Conservation (phyloP, 1,139 yeast species). For the Lodderomyces parapsilosis region DNA sequence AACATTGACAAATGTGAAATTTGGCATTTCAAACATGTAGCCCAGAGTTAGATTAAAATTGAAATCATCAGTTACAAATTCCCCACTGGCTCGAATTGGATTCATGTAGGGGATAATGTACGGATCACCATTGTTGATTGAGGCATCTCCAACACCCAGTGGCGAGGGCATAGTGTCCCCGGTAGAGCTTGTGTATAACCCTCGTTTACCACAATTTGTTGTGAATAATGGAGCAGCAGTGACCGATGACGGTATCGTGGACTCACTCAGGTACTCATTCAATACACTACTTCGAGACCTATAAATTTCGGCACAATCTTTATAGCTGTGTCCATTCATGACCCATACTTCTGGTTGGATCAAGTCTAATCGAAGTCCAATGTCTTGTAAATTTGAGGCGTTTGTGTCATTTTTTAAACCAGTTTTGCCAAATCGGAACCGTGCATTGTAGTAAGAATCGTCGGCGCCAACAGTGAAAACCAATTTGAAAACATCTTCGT, state of each 20-base stretch:
- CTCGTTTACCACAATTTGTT: conserved; percentile 30
- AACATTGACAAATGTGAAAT: conserved; percentile 31
- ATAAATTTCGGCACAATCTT: conserved; percentile 19
- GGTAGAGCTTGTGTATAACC: conserved; percentile 19
- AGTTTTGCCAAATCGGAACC: conserved; percentile 15
- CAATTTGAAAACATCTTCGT: conserved; percentile 19
- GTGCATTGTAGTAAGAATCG: conserved; percentile 18
- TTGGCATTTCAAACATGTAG: conserved; percentile 15
- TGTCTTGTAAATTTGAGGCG: conserved; percentile 5
- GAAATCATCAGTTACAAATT: conserved; percentile 24
- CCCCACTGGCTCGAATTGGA: conserved; percentile 27
- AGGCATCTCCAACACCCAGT: conserved; percentile 11
- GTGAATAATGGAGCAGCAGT: conserved; percentile 21
- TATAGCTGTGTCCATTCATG: conserved; percentile 24
- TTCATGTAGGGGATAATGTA: conserved; percentile 29
- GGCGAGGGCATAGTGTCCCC: conserved; percentile 12
- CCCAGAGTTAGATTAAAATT: conserved; percentile 17
- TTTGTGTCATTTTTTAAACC: not conserved
- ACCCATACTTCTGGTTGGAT: conserved; percentile 41
- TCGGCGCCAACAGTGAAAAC: conserved; percentile 18
- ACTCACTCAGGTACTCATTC: not conserved
- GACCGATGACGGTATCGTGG: conserved; percentile 17
- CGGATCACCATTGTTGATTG: conserved; percentile 18
- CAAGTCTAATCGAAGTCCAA: conserved; percentile 30
- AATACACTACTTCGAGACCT: not conserved